Conservation (phyloP, 768 basidiomycete genomes). For the Russula lepida region DNA sequence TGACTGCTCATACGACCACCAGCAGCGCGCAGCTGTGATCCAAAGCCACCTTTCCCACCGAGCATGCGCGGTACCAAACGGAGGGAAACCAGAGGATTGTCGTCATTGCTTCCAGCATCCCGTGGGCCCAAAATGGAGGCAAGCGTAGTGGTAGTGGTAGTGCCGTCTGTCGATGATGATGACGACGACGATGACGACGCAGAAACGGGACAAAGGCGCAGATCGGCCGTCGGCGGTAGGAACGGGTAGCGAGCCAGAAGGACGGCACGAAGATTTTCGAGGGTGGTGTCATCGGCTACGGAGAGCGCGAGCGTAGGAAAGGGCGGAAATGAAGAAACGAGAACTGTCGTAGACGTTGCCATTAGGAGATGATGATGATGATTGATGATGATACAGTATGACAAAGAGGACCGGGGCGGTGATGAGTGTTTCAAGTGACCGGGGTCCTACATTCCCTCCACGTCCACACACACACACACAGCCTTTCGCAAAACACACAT, state of each 20-base stretch:
- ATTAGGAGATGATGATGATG: slow-evolving; percentile 25
- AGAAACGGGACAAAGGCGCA: slow-evolving; percentile 36
- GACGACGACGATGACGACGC: slow-evolving; percentile 23
- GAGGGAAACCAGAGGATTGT: slow-evolving; percentile 45
- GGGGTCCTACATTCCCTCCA: not conserved
- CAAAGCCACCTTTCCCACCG: slow-evolving; percentile 97
- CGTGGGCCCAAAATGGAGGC: slow-evolving; percentile 29
- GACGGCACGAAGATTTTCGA: slow-evolving; percentile 36
- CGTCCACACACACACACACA: not conserved
- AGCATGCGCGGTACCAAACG: slow-evolving; percentile 65
- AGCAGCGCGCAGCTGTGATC: slow-evolving; percentile 90
- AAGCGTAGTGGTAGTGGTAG: slow-evolving; percentile 27
- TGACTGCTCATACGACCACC: slow-evolving; percentile 97
- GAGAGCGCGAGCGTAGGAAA: slow-evolving; percentile 48
- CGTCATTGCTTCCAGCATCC: not conserved
- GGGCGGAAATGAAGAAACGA: slow-evolving; percentile 54
- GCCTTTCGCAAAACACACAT: not conserved
- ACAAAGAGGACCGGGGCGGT: no score
- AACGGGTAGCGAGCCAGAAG: slow-evolving; percentile 40
- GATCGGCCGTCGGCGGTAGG: slow-evolving; percentile 36
- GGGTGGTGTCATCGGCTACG: slow-evolving; percentile 33
- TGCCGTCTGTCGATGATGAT: slow-evolving; percentile 20
- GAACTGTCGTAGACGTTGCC: slow-evolving; percentile 42
- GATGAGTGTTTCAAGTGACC: not conserved
- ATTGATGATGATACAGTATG: not conserved